Conservation (phyloP, 257 asterid species). For the Plectranthus barbatus region DNA sequence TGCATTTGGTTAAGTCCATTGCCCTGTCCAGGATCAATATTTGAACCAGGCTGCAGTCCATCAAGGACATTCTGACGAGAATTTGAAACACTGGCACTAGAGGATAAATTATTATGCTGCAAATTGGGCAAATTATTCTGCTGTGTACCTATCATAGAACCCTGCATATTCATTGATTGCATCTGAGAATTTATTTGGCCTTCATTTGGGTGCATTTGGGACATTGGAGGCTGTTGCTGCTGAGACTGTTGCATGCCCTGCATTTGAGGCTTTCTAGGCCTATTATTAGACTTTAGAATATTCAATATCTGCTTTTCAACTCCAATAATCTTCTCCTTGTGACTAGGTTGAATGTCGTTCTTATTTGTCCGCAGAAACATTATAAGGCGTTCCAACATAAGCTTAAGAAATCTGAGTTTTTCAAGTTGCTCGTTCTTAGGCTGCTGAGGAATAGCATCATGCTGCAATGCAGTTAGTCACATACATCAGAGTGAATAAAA, state of each 20-base stretch:
- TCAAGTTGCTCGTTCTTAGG: constrained; percentile 75
- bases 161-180: constrained; percentile 50
- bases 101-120: constrained; percentile 59
- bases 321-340: constrained; percentile 60
- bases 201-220: constrained; percentile 55
- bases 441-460: constrained; percentile 71
- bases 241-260: constrained; percentile 62
- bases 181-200: no score
- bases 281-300: constrained; percentile 60
- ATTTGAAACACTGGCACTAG: constrained; percentile 44
- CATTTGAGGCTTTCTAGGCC: constrained; percentile 86
- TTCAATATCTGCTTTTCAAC: constrained; percentile 68
- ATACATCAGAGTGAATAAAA: constrained; percentile 6
- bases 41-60: constrained; percentile 51
- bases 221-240: constrained; percentile 61
- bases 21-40: constrained; percentile 64
- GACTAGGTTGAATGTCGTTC: constrained; percentile 47
- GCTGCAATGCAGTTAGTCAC: constrained; percentile 44
- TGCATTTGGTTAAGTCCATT: constrained; percentile 62
- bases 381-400: constrained; percentile 67
- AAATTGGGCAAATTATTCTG: constrained; percentile 53
- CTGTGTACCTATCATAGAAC: constrained; percentile 40
- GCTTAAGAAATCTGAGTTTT: constrained; percentile 60
- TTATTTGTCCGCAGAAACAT: constrained; percentile 51
- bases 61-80: constrained; percentile 65